A percentile compares a stretch with the other conserved stretches of the same genome.
Conservation (phyloP, 345 rosid genomes). For the Isatis tinctoria region DNA sequence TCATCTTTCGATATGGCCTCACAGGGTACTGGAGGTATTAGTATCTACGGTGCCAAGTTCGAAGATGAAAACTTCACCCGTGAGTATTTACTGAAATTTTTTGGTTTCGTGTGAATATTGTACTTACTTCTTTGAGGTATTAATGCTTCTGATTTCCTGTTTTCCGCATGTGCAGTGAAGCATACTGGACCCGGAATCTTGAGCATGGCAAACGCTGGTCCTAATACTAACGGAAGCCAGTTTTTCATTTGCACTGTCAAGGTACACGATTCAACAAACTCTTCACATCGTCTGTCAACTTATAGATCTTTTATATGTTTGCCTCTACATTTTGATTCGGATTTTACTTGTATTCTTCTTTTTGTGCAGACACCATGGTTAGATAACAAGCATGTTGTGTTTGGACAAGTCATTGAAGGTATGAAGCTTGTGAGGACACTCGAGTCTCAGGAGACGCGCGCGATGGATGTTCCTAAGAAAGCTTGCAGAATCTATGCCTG, state of each 20-base stretch:
- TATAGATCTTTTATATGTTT: neutral
- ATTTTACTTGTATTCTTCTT: neutral
- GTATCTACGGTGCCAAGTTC: conserved; percentile 77
- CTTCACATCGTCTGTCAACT: neutral
- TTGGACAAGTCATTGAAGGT: conserved; percentile 78
- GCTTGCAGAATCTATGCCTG: conserved; percentile 75
- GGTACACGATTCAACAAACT: conserved; percentile 36
- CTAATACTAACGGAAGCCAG: conserved; percentile 91
- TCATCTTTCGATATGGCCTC: conserved; percentile 14
- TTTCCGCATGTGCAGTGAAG: conserved; percentile 50
- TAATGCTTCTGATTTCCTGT: neutral
- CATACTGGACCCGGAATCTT: conserved; percentile 84
- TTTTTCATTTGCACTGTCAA: conserved; percentile 87
- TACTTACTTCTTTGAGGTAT: neutral
- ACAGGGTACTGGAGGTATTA: conserved; percentile 90
- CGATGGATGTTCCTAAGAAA: conserved; percentile 54
- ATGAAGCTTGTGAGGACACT: conserved; percentile 65
- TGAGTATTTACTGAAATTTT: conserved; percentile 30
- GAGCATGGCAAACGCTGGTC: conserved; percentile 98
- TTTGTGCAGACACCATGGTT: conserved; percentile 57
- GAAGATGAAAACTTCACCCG: conserved; percentile 76
- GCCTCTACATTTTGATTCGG: neutral
- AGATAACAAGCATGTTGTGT: conserved; percentile 91
- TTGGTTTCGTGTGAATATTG: neutral
- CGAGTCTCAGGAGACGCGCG: conserved; percentile 74